phyloP scores from a whole-genome alignment of 1,284 basidiomycete species.

The Ustanciosporium gigantosporum region DNA sequence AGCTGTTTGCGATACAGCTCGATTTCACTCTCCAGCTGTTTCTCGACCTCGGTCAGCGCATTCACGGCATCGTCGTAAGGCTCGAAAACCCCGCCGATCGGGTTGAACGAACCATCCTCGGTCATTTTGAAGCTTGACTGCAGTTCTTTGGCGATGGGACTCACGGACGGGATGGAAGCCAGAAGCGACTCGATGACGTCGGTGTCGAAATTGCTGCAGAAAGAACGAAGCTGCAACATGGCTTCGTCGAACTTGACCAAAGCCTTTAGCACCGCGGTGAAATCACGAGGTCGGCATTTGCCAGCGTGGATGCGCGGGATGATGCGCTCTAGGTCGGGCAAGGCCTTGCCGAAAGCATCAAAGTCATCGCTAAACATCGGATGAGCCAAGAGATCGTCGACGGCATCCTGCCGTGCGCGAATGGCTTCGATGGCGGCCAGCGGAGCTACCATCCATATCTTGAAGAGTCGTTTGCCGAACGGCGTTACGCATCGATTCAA shows the following conservation, averaged over 20 bases:
- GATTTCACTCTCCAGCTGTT: conserved; percentile 47
- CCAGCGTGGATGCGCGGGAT: conserved; percentile 55
- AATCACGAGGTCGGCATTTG: conserved; percentile 58
- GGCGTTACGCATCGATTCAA: conserved; percentile 60
- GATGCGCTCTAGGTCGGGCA: conserved; percentile 59
- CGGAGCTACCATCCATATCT: conserved; percentile 57
- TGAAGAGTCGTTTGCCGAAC: conserved; percentile 59
- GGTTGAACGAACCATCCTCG: conserved; percentile 56
- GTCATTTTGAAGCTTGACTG: conserved; percentile 43
- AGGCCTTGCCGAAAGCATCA: conserved; percentile 40
- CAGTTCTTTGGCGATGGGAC: conserved; percentile 38
- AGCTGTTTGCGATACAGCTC: conserved; percentile 39
- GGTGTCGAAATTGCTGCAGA: conserved; percentile 32
- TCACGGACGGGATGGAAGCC: conserved; percentile 48
- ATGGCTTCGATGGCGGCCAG: conserved; percentile 45
- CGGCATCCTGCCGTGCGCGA: conserved; percentile 54
- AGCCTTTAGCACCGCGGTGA: conserved; percentile 51
- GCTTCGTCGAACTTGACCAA: conserved; percentile 39
- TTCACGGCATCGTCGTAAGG: conserved; percentile 49
- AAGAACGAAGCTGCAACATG: conserved; percentile 10
- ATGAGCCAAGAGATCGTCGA: conserved; percentile 50
- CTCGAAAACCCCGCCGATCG: conserved; percentile 40
- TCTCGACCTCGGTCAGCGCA: conserved; percentile 43
- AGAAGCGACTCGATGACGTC: conserved; percentile 31
- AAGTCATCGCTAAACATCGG: conserved; percentile 49